Evolutionary conservation across 345 rosid genomes (phyloP).

Genomic region (Bruguiera parviflora): DNA sequence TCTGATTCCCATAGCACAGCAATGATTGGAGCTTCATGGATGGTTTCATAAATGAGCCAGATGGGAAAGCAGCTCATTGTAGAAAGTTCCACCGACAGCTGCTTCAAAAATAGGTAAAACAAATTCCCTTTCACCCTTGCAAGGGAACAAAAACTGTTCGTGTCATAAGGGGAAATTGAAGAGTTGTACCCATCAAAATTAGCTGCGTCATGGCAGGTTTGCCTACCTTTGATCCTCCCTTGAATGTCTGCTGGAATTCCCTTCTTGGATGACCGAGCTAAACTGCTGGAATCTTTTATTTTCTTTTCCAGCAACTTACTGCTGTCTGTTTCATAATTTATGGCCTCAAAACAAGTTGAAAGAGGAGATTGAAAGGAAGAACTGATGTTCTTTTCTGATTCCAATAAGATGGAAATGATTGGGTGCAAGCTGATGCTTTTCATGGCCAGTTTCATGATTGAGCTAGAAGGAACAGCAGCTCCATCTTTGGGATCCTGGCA

Average conservation of each 20-base stretch:
- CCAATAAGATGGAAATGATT: constrained; percentile 10
- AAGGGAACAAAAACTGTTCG: neutral
- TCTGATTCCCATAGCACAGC: constrained; percentile 9
- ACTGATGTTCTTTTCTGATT: constrained; percentile 1
- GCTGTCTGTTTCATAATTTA: constrained; percentile 3
- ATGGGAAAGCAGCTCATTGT: neutral
- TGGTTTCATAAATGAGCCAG: constrained; percentile 19
- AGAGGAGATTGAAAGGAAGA: constrained; percentile 10
- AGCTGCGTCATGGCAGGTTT: neutral
- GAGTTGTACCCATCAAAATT: neutral
- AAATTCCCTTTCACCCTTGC: too few relatives aligned
- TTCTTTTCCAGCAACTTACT: constrained; percentile 12
- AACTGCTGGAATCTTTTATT: constrained; percentile 1
- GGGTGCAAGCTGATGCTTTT: constrained; percentile 16
- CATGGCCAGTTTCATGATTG: constrained; percentile 23
- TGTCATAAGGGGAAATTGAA: neutral
- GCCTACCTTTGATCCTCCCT: constrained; percentile 13
- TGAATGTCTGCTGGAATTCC: constrained; percentile 15
- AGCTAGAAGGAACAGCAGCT: constrained; percentile 12
- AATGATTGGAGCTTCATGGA: constrained; percentile 12
- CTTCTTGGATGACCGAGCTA: neutral
- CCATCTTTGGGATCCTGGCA: constrained; percentile 10
- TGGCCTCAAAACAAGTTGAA: neutral
- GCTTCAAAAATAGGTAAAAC: too few relatives aligned
- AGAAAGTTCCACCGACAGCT: too few relatives aligned